phyloP scores from a whole-genome alignment of 768 basidiomycete genomes.

The Pleurotus tuber-regium region DNA sequence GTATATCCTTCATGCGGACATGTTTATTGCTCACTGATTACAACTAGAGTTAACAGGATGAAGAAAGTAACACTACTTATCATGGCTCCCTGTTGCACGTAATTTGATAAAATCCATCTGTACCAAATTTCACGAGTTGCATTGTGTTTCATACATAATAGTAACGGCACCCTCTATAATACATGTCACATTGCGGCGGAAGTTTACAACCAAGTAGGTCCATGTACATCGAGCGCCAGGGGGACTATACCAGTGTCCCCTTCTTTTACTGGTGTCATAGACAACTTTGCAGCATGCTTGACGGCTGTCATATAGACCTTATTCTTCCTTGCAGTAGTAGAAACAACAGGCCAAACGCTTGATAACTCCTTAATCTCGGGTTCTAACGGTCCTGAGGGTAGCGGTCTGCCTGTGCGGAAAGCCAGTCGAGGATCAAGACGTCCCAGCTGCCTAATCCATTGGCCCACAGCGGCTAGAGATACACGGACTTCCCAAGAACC shows the following conservation, averaged over 20 bases:
- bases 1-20: too few species aligned
- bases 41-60: too few species aligned
- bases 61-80: too few species aligned
- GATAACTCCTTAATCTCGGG: conserved; percentile 36
- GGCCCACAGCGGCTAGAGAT: conserved; percentile 53
- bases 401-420: conserved; percentile 36
- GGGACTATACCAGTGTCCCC: conserved; percentile 24
- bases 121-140: too few species aligned
- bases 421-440: conserved; percentile 35
- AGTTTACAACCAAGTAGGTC: too few species aligned
- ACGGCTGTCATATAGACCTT: conserved; percentile 36
- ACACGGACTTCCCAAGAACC: conserved; percentile 61
- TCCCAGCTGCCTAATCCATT: conserved; percentile 57
- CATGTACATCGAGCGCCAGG: too few species aligned
- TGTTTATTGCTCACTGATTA: too few species aligned
- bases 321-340: conserved; percentile 8
- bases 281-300: conserved; percentile 43
- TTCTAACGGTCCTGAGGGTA: conserved; percentile 36
- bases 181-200: too few species aligned
- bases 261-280: conserved; percentile 39
- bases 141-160: too few species aligned
- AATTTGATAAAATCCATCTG: too few species aligned
- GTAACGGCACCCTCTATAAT: too few species aligned
- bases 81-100: too few species aligned
- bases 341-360: conserved; percentile 24